Evolutionary conservation across 495 filamentous ascomycete species (phyloP), one percentile per base, ranked within the genome.

Genomic region (Aspergillus panamensis): DNA sequence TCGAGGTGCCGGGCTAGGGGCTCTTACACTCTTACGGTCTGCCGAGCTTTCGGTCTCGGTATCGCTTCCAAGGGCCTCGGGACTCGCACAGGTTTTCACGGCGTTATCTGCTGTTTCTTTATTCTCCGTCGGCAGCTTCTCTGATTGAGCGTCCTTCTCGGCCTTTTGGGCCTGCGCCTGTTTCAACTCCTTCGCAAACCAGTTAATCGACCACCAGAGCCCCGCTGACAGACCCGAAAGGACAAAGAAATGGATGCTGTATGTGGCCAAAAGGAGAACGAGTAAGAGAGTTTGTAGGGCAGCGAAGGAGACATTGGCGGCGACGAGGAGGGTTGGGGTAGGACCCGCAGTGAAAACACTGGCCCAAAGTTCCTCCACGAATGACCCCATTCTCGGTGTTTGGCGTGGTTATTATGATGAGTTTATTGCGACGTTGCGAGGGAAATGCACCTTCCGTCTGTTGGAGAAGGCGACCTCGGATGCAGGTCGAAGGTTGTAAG

Each of bases 181-280:
- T 51, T 77, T 79, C 33, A 98, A 77, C 77, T 98, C 94, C 20
- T 70, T 69, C 40, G 91, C 90, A 66, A 98, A 98, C 94, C 94
- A 98, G 74, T 96, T 96, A 73, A 98, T 96, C 19, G 86, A 83
- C 72, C 81, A 88, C 94, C 94, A 98, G 21, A 98, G 80, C 0
- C 89, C 88, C 1, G 73, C 91, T 39, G 84, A 89, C 8, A 98
- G 75, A 48, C 84, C 67, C 7, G 89, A 94, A 6, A 98, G 79
- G 50, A 90, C 78, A 51, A 90, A 62, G 64, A 97, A 97, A 77
- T 98, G 94, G 29, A 93, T 77, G 74, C 88, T 94, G 72, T 87
- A 84, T 6, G 94, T 98, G 32, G 84, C 88, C 53, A 90, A 58
- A 35, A 97, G 82, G 50, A 98, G 87, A 30, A 71, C 64, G 59